Conservation (phyloP, 164 flowering plant genomes). For the Berberis vulgaris region DNA sequence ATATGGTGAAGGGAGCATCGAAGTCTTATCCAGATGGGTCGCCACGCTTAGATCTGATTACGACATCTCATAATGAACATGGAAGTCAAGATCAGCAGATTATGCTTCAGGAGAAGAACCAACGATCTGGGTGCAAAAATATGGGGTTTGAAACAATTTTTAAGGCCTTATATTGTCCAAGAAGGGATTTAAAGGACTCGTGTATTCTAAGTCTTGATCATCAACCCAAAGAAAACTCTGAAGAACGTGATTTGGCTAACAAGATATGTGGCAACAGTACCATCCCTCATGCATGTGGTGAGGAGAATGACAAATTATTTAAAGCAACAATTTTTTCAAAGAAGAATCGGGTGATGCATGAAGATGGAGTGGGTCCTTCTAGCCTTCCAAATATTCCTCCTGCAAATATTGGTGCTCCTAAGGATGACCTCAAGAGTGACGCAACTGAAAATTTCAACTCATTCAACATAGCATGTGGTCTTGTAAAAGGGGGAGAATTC, state of each 20-base stretch:
- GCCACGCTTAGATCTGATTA: constrained; percentile 24
- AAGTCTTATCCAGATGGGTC: constrained; percentile 24
- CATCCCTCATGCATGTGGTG: constrained; percentile 17
- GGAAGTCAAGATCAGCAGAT: constrained; percentile 19
- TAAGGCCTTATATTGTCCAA: constrained; percentile 44
- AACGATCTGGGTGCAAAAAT: constrained; percentile 18
- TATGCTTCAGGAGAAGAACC: constrained; percentile 9
- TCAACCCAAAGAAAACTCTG: constrained; percentile 15
- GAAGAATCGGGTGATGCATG: constrained; percentile 12
- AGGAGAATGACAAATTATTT: constrained; percentile 10
- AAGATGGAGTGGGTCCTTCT: constrained; percentile 13
- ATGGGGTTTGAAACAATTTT: constrained; percentile 58
- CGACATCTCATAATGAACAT: constrained; percentile 16
- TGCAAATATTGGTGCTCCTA: constrained; percentile 8
- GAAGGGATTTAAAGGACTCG: constrained; percentile 11
- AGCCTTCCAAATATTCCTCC: constrained; percentile 11
- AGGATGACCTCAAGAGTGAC: constrained; percentile 10
- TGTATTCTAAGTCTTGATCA: constrained; percentile 9
- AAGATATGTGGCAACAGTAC: constrained; percentile 16
- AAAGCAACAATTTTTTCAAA: constrained; percentile 12
- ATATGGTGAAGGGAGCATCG: constrained; percentile 54
- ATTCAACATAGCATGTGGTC: constrained; percentile 10
- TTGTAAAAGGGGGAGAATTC: constrained; percentile 13
- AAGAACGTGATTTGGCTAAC: constrained; percentile 19
- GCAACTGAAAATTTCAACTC: constrained; percentile 18